A percentile compares a stretch with the other conserved stretches of the same genome.
These are phyloP conservation scores for Tetrapyrgos nigripes DNA, from an alignment of 1,284 basidiomycete species.

Conservation along the genomic window DNA sequence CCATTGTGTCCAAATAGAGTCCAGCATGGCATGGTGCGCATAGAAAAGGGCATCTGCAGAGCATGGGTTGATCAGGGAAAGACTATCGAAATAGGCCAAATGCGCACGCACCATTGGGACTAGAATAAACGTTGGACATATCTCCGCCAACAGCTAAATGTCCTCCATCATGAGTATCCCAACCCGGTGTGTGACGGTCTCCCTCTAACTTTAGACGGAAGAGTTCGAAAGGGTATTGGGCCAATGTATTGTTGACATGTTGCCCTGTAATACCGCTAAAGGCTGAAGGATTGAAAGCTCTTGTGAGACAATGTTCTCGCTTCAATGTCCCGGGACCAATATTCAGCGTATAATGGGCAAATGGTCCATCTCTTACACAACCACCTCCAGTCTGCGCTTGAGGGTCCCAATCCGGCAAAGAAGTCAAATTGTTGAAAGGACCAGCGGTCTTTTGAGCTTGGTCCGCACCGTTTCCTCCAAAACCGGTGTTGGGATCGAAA, in stretches of 20 bases:
- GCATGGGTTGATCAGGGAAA: neutral
- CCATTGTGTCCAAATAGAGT: constrained; percentile 22
- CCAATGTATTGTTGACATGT: constrained; percentile 28
- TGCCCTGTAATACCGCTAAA: constrained; percentile 24
- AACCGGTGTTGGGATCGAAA: constrained; percentile 38
- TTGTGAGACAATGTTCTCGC: constrained; percentile 39
- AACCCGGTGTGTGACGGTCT: neutral
- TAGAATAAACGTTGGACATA: constrained; percentile 40
- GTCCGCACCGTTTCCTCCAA: constrained; percentile 38
- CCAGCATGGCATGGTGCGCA: constrained; percentile 22
- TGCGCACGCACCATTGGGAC: constrained; percentile 42
- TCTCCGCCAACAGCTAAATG: constrained; percentile 43
- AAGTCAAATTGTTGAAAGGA: constrained; percentile 24
- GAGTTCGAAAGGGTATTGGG: constrained; percentile 33
- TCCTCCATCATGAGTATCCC: constrained; percentile 39
- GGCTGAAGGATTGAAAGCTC: constrained; percentile 32
- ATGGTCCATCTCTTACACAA: constrained; percentile 41
- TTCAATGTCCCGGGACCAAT: constrained; percentile 39
- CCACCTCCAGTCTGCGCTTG: constrained; percentile 25
- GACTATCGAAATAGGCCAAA: neutral
- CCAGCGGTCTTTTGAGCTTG: constrained; percentile 20
- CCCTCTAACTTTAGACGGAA: constrained; percentile 44
- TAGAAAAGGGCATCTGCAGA: constrained; percentile 17
- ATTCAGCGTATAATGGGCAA: constrained; percentile 34
- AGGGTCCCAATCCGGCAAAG: constrained; percentile 10